Conservation (phyloP, 495 filamentous ascomycete genomes). For the Penicillium verhagenii region DNA sequence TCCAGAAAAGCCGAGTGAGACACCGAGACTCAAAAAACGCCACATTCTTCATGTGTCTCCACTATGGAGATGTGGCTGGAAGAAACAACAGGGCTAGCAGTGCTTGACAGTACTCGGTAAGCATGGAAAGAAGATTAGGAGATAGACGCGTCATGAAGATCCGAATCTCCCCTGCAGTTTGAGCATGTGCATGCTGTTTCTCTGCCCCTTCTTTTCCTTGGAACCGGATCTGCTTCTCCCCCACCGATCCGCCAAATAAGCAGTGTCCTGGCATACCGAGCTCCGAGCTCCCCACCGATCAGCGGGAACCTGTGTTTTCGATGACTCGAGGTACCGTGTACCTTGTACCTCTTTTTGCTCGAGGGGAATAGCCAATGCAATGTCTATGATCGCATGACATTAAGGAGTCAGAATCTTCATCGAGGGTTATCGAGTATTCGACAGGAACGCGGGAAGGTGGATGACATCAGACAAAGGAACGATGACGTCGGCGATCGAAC, state of each 20-base stretch:
- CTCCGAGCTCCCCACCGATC: conserved; percentile 9
- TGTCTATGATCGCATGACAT: conserved; percentile 16
- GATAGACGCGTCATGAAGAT: neutral
- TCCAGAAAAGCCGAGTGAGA: neutral
- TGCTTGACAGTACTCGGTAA: no score
- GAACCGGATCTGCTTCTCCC: conserved; percentile 7
- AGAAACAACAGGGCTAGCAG: neutral
- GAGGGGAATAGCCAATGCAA: conserved; percentile 8
- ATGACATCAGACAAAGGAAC: conserved; percentile 26
- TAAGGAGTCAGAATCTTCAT: no score
- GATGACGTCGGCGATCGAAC: conserved; percentile 31
- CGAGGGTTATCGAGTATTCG: no score
- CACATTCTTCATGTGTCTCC: neutral
- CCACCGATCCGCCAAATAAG: conserved; percentile 22
- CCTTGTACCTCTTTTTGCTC: conserved; percentile 1
- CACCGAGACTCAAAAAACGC: neutral
- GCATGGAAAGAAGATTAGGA: neutral
- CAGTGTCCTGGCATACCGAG: conserved; percentile 14
- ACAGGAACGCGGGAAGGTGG: conserved; percentile 12
- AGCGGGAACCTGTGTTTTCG: conserved; percentile 1
- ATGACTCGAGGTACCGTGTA: conserved; percentile 1
- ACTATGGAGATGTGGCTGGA: neutral
- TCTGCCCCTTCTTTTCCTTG: neutral
- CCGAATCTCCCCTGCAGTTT: neutral
- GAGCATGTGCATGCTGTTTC: no score